A percentile compares a stretch with the other conserved stretches of the same genome.
Evolutionary conservation across 2,329 filamentous ascomycete genomes (phyloP).

Genomic region (Exophiala sp.): DNA sequence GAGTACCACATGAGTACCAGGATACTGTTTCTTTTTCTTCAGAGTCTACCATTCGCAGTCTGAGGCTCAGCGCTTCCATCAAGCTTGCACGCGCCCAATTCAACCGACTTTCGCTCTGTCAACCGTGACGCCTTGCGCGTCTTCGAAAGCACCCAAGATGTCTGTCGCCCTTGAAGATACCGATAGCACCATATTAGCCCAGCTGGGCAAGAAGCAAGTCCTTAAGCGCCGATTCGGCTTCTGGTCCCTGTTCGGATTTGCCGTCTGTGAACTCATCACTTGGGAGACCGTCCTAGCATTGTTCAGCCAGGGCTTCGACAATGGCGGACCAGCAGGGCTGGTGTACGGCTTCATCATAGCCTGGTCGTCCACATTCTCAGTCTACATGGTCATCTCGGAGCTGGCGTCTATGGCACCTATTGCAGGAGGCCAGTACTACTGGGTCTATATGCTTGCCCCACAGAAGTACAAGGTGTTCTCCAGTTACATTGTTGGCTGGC

Average conservation of each 20-base stretch:
- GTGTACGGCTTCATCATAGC: constrained; percentile 50
- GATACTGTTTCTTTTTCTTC: background rate
- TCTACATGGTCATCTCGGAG: constrained; percentile 45
- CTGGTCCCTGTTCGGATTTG: constrained; percentile 41
- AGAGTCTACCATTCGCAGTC: background rate
- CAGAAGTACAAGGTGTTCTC: constrained; percentile 37
- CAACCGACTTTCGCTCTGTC: background rate
- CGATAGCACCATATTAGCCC: constrained; percentile 38
- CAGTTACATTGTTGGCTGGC: constrained; percentile 43
- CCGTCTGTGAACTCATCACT: constrained; percentile 42
- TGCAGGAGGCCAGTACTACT: constrained; percentile 44
- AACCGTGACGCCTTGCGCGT: background rate
- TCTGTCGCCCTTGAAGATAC: constrained; percentile 13
- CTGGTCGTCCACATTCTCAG: constrained; percentile 45
- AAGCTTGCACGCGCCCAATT: background rate
- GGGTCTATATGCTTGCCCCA: constrained; percentile 44
- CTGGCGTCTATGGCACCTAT: constrained; percentile 45
- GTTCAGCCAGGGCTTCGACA: constrained; percentile 40
- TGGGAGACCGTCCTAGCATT: constrained; percentile 44
- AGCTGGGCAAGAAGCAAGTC: constrained; percentile 44
- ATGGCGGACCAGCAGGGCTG: constrained; percentile 45
- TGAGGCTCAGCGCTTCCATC: background rate
- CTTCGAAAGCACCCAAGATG: constrained; percentile 6
- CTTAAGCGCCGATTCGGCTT: constrained; percentile 42
- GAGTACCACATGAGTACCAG: too few species aligned